Percentiles rank a stretch among this genome's conserved stretches.
Evolutionary conservation across 345 rosid species (phyloP).

Genomic region (Brassica incana): DNA sequence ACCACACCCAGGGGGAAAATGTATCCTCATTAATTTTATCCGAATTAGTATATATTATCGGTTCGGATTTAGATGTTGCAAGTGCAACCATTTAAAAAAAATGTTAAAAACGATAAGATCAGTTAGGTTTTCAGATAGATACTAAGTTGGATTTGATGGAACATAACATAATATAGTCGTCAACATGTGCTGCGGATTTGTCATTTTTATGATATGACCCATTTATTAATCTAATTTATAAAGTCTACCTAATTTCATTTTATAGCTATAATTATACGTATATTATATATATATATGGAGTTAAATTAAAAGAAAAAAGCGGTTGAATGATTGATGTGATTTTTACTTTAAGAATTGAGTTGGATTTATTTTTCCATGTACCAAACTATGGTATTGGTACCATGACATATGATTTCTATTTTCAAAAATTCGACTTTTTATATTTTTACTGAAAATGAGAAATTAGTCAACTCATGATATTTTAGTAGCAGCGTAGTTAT

Average conservation of each 20-base stretch:
- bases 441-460: not conserved
- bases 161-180: slow-evolving; percentile 36
- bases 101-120: slow-evolving; percentile 2
- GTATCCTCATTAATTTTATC: not conserved
- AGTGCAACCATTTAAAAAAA: not conserved
- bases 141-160: slow-evolving; percentile 40
- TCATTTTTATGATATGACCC: slow-evolving; percentile 39
- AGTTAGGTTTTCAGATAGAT: slow-evolving; percentile 27
- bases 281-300: not conserved
- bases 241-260: slow-evolving; percentile 11
- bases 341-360: slow-evolving; percentile 36
- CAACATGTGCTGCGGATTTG: slow-evolving; percentile 37
- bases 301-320: slow-evolving; percentile 10
- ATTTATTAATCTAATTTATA: slow-evolving; percentile 27
- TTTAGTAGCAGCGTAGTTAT: not conserved
- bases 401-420: slow-evolving; percentile 37
- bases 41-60: not conserved
- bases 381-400: slow-evolving; percentile 38
- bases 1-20: not conserved
- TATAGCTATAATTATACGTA: not conserved
- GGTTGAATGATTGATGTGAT: slow-evolving; percentile 41
- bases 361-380: slow-evolving; percentile 27
- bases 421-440: slow-evolving; percentile 15
- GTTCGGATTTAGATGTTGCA: not conserved
- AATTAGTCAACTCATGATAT: not conserved